Evolutionary conservation across 1,284 basidiomycete genomes (phyloP).

Genomic region (Malassezia brasiliensis): DNA sequence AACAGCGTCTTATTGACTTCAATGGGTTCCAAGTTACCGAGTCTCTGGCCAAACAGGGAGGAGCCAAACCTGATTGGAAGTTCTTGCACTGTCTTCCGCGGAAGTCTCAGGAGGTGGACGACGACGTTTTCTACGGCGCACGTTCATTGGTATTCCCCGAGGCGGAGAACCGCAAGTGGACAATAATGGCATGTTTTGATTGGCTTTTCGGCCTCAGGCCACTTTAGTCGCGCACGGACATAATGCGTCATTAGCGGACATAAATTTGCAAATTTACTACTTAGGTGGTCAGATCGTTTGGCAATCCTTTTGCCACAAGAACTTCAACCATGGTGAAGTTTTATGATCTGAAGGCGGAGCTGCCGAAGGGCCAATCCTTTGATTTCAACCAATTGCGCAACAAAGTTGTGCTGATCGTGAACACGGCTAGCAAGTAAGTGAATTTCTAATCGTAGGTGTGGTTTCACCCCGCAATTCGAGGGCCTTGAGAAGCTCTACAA

Average conservation of each 20-base stretch:
- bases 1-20: conserved; percentile 76
- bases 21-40: conserved; percentile 90
- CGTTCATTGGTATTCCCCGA: conserved; percentile 46
- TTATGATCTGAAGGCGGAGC: conserved; percentile 43
- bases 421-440: conserved; percentile 52
- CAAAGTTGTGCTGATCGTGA: conserved; percentile 54
- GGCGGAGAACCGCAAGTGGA: conserved; percentile 49
- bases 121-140: conserved; percentile 44
- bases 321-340: conserved; percentile 33
- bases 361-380: conserved; percentile 30
- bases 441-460: conserved; percentile 49
- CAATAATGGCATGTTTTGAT: conserved; percentile 45
- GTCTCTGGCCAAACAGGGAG: conserved; percentile 54
- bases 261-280: no score
- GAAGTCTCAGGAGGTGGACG: conserved; percentile 68
- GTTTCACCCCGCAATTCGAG: conserved; percentile 69
- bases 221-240: conserved; percentile 5
- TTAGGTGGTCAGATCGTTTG: no score
- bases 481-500: conserved; percentile 72
- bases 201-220: conserved; percentile 37
- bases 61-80: conserved; percentile 78
- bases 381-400: conserved; percentile 50
- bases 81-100: conserved; percentile 94
- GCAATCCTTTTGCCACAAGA: no score
- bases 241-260: neutral